Base-by-base conservation (phyloP, 2,329 filamentous ascomycete species). In the Calonectria montana region DNA sequence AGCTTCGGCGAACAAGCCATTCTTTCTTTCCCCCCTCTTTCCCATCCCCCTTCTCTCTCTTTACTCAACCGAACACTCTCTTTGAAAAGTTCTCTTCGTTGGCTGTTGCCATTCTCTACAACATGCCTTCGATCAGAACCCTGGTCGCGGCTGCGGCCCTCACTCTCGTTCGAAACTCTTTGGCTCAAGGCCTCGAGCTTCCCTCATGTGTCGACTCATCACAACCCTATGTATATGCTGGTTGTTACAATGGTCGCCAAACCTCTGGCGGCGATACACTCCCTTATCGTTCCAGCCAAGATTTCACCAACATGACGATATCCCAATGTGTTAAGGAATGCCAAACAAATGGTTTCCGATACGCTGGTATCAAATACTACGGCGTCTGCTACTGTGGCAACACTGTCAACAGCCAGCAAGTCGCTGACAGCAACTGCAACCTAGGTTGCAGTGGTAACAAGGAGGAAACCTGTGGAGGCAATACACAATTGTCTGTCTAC, bases 351-450 rank as follows among this genome's bases (percentile, higher is more conserved):
- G 84, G 85, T 50, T 89, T 85, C 80, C 83, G 86, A 62, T 87
- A 88, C 73, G 86, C 87, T 73, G 87, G 87, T 67, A 84, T 89
- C 39, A 83, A 85, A 73, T 88, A 87, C 80, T 86, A 88, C 71
- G 87, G 87, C 69, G 82, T 85, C 48, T 90, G 89, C 82, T 90
- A 89, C 80, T 87, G 88, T 73, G 85, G 87, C 37, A 82, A 88
- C 73, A 87, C 86, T 31, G 84, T 89, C 73, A 82, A 88, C 73
- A 86, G 87, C n/a, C 87, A 89, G 76, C 85, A 85, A 74, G 80
- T 92, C 18, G 79, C 84, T 3, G 85, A 87, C 23, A 83, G 87
- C 18, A 85, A 90, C 43, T 93, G 92, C 76, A 90, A 86, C 79
- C 89, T 91, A 67, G 83, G 88, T 12, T 88, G 91, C 79, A 87